Evolutionary conservation across 768 basidiomycete genomes (phyloP).

Genomic region (Gyrodon lividus): DNA sequence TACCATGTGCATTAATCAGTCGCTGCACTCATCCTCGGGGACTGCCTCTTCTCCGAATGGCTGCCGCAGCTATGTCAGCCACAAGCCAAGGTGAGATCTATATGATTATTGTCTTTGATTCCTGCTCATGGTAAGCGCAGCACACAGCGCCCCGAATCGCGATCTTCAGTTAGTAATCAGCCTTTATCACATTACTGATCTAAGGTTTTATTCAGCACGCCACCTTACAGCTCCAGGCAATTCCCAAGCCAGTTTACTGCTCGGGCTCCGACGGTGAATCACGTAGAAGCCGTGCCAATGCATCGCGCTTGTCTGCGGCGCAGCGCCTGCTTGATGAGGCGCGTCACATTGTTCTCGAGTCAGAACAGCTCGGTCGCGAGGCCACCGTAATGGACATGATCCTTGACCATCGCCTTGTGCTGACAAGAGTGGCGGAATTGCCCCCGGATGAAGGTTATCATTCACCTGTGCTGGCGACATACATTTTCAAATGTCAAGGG

Average conservation of each 20-base stretch:
- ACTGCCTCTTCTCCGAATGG: slow-evolving; percentile 8
- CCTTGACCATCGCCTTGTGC: slow-evolving; percentile 35
- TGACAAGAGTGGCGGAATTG: slow-evolving; percentile 6
- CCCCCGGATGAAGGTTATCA: slow-evolving; percentile 5
- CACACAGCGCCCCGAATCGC: not conserved
- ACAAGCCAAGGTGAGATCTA: slow-evolving; percentile 18
- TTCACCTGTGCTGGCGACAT: slow-evolving; percentile 13
- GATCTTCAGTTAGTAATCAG: slow-evolving; percentile 7
- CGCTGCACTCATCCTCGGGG: not conserved
- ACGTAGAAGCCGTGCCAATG: not conserved
- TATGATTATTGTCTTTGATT: slow-evolving; percentile 15
- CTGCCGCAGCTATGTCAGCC: slow-evolving; percentile 10
- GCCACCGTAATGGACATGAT: slow-evolving; percentile 48
- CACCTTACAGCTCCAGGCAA: not conserved
- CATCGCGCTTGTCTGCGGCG: slow-evolving; percentile 4
- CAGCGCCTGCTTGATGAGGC: slow-evolving; percentile 28
- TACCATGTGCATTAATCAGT: slow-evolving; percentile 5
- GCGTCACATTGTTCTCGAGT: slow-evolving; percentile 29
- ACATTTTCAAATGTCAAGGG: slow-evolving; percentile 28
- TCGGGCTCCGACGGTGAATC: not conserved
- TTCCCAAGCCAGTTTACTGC: not conserved
- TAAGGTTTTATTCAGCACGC: slow-evolving; percentile 11
- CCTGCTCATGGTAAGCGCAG: slow-evolving; percentile 12
- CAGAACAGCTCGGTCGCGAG: slow-evolving; percentile 30
- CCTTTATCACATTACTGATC: not conserved